Conservation (phyloP, 1,284 basidiomycete genomes). For the Xerocomus minutiporus region DNA sequence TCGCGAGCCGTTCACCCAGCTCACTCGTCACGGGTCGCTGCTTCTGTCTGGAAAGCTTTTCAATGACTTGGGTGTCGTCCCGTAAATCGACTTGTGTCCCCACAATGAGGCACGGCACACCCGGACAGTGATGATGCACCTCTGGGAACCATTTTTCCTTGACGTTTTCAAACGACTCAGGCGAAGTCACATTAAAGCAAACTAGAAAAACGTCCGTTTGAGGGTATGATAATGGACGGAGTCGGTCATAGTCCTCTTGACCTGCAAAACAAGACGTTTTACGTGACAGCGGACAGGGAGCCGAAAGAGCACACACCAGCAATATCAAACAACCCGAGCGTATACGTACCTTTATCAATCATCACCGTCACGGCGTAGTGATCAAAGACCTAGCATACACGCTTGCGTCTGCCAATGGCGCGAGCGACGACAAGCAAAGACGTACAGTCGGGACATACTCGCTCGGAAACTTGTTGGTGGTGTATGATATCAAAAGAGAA, state of each 20-base stretch:
- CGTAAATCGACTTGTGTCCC: slow-evolving; percentile 97
- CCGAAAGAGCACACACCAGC: slow-evolving; percentile 59
- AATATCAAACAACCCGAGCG: slow-evolving; percentile 96
- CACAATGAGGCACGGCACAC: slow-evolving; percentile 97
- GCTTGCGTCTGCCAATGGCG: slow-evolving; percentile 19
- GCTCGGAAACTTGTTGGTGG: slow-evolving; percentile 97
- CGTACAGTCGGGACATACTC: slow-evolving; percentile 98
- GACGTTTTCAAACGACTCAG: slow-evolving; percentile 99
- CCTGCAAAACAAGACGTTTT: slow-evolving; percentile 43
- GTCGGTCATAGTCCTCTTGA: slow-evolving; percentile 98
- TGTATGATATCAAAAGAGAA: slow-evolving; percentile 98
- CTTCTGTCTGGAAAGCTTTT: slow-evolving; percentile 95
- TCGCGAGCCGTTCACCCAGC: slow-evolving; percentile 88
- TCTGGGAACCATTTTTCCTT: slow-evolving; percentile 99
- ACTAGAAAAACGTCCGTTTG: slow-evolving; percentile 99
- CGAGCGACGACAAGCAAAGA: slow-evolving; percentile 21
- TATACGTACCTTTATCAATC: slow-evolving; percentile 99
- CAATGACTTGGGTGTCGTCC: slow-evolving; percentile 88
- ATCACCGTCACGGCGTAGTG: slow-evolving; percentile 99
- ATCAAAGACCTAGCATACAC: slow-evolving; percentile 76
- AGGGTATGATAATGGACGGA: slow-evolving; percentile 35
- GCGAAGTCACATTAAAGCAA: slow-evolving; percentile 98
- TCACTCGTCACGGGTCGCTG: slow-evolving; percentile 88
- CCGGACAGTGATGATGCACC: slow-evolving; percentile 99
- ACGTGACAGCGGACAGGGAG: background rate